These are phyloP conservation scores for Rhynchosporium secalis DNA, from an alignment of 2,329 filamentous ascomycete genomes.

Conservation along the genomic window DNA sequence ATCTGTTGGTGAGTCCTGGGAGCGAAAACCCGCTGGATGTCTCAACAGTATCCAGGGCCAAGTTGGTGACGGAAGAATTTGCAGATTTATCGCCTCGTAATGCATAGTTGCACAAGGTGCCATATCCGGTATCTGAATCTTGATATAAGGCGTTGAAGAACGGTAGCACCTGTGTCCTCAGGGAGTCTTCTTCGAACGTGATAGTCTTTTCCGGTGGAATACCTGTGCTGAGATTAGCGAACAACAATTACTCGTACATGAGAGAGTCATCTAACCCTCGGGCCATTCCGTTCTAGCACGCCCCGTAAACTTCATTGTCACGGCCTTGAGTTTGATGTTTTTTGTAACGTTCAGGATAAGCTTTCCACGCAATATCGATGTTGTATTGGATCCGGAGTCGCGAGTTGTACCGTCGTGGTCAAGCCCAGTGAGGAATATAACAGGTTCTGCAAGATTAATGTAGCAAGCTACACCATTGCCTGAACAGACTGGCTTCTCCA, in stretches of 20 bases:
- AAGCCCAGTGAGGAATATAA: slow-evolving; percentile 76
- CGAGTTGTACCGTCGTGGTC: slow-evolving; percentile 51
- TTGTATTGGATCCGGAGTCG: slow-evolving; percentile 42
- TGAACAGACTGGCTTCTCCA: slow-evolving; percentile 67
- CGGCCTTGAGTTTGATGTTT: slow-evolving; percentile 87
- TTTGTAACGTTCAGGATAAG: slow-evolving; percentile 82
- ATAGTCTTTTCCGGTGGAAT: slow-evolving; percentile 87
- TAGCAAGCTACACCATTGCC: slow-evolving; percentile 74
- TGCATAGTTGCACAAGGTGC: slow-evolving; percentile 61
- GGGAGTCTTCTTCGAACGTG: slow-evolving; percentile 77
- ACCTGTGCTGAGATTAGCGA: slow-evolving; percentile 45
- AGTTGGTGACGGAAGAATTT: slow-evolving; percentile 35
- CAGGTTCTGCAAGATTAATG: slow-evolving; percentile 76
- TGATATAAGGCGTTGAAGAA: slow-evolving; percentile 83
- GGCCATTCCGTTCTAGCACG: slow-evolving; percentile 93
- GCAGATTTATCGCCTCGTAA: slow-evolving; percentile 37
- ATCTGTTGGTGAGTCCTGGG: slow-evolving; percentile 30
- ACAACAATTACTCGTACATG: not conserved
- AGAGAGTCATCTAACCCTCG: slow-evolving; percentile 62
- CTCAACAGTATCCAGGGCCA: slow-evolving; percentile 11
- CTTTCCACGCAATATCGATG: slow-evolving; percentile 82
- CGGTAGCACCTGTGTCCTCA: slow-evolving; percentile 84
- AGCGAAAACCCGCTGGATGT: slow-evolving; percentile 30
- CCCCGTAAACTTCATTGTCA: slow-evolving; percentile 83
- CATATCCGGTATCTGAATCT: slow-evolving; percentile 57